Percentiles rank a stretch among this genome's conserved stretches.
phyloP scores from a whole-genome alignment of 2,329 filamentous ascomycete genomes.

The Aspergillus aculeatus region DNA sequence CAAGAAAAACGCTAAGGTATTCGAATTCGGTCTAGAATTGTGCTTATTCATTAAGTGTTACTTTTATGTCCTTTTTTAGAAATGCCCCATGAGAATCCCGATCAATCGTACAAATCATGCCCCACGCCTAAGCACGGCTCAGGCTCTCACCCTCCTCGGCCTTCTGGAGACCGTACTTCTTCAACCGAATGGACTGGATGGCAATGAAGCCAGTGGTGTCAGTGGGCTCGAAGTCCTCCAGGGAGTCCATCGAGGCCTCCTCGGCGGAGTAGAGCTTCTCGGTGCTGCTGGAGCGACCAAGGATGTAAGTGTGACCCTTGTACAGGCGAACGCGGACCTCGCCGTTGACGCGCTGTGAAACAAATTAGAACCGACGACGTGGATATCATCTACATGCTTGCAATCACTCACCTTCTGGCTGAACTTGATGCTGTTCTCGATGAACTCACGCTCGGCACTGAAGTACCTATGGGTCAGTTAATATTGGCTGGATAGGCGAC shows the following conservation, averaged over 20 bases:
- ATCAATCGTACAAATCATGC: not conserved
- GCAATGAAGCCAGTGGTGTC: conserved; percentile 65
- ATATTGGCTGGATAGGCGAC: not conserved
- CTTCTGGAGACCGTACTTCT: conserved; percentile 44
- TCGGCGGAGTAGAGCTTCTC: conserved; percentile 68
- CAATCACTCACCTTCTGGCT: conserved; percentile 50
- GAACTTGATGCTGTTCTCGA: conserved; percentile 63
- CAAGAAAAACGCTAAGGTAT: too few species aligned
- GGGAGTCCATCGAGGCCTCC: conserved; percentile 69
- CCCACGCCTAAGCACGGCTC: conserved; percentile 12
- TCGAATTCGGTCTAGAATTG: not conserved
- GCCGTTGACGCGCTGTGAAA: conserved; percentile 54
- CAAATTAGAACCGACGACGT: conserved; percentile 10
- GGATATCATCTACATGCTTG: too few species aligned
- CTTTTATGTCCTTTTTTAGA: not conserved
- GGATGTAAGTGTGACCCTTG: conserved; percentile 62
- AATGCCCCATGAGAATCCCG: not conserved
- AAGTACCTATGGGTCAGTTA: conserved; percentile 51
- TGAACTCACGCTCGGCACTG: conserved; percentile 69
- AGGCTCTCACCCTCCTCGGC: conserved; percentile 18
- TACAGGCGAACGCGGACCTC: conserved; percentile 62
- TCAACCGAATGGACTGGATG: conserved; percentile 39
- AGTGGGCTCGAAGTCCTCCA: conserved; percentile 64
- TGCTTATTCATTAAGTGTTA: not conserved
- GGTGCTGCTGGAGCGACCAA: conserved; percentile 57